These are phyloP conservation scores for Hapsidospora chrysogenum DNA, from an alignment of 495 filamentous ascomycete genomes.

Conservation along the genomic window DNA sequence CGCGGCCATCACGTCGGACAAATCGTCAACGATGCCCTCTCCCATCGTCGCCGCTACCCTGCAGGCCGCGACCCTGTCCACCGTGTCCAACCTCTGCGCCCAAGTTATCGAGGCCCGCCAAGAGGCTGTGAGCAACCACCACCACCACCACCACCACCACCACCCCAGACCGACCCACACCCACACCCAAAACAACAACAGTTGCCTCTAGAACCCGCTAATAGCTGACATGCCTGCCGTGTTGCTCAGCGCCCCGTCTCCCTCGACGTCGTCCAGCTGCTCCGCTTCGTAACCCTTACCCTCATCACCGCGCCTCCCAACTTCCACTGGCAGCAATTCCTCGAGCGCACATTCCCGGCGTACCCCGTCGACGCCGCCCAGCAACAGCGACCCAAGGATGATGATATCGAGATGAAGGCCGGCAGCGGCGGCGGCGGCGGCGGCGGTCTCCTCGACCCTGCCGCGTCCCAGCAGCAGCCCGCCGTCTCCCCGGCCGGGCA, in stretches of 20 bases:
- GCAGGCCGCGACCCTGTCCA: slow-evolving; percentile 53
- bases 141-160: not conserved
- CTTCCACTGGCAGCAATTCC: slow-evolving; percentile 51
- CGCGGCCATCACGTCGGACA: too few species aligned
- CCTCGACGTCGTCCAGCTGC: slow-evolving; percentile 43
- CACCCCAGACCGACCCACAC: slow-evolving; percentile 1
- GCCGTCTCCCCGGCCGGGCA: slow-evolving; percentile 14
- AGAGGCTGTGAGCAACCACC: slow-evolving; percentile 30
- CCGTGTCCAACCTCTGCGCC: slow-evolving; percentile 66
- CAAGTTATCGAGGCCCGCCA: slow-evolving; percentile 60
- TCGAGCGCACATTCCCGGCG: slow-evolving; percentile 30
- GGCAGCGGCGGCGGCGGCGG: slow-evolving; percentile 17
- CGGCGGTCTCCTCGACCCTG: not conserved
- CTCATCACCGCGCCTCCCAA: slow-evolving; percentile 70
- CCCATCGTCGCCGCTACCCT: slow-evolving; percentile 49
- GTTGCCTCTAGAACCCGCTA: too few species aligned
- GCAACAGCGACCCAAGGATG: slow-evolving; percentile 12
- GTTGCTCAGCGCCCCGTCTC: slow-evolving; percentile 32
- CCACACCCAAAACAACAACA: too few species aligned
- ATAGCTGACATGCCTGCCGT: too few species aligned
- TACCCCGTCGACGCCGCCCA: slow-evolving; percentile 19
- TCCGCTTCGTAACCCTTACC: slow-evolving; percentile 67
- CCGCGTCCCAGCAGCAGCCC: not conserved
- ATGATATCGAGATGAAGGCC: slow-evolving; percentile 1
- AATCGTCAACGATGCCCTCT: slow-evolving; percentile 1